These are phyloP conservation scores for Taphrina betulina DNA, from an alignment of 1,139 yeast species.

Conservation along the genomic window DNA sequence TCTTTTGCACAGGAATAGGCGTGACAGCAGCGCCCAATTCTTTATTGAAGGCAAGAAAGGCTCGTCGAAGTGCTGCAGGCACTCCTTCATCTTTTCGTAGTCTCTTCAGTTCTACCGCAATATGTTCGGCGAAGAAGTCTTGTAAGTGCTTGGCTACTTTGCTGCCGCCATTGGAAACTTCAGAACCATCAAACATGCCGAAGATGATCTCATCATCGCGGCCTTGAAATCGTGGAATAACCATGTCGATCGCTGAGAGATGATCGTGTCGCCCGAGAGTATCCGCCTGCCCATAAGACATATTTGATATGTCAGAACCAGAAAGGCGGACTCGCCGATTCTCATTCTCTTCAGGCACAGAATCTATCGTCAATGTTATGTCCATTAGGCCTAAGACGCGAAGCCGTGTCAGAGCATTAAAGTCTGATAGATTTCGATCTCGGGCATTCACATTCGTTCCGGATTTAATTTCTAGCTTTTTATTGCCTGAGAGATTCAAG, in stretches of 20 bases:
- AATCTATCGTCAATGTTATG: constrained; percentile 78
- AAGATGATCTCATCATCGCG: constrained; percentile 68
- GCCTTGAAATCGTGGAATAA: constrained; percentile 84
- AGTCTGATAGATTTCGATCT: constrained; percentile 64
- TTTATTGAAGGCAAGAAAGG: constrained; percentile 75
- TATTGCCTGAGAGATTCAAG: constrained; percentile 88
- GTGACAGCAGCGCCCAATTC: constrained; percentile 62
- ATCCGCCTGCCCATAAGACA: constrained; percentile 88
- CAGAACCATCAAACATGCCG: constrained; percentile 83
- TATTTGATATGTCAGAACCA: constrained; percentile 73
- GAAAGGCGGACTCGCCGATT: constrained; percentile 88
- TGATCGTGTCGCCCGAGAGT: constrained; percentile 67
- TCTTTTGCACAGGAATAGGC: constrained; percentile 45
- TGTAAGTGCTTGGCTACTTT: constrained; percentile 75
- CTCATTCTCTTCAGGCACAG: constrained; percentile 83
- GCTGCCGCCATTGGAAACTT: constrained; percentile 44
- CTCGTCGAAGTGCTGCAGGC: constrained; percentile 69
- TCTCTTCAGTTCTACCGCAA: constrained; percentile 62
- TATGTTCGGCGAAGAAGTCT: constrained; percentile 62
- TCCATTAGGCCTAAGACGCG: constrained; percentile 86
- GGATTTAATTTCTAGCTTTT: constrained; percentile 80
- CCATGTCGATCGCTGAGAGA: constrained; percentile 77
- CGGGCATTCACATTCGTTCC: constrained; percentile 47
- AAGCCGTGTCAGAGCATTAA: constrained; percentile 68
- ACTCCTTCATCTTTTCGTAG: constrained; percentile 51